Evolutionary conservation across 352 stramenopile species (phyloP).

Genomic region (Globisporangium perplexum): DNA sequence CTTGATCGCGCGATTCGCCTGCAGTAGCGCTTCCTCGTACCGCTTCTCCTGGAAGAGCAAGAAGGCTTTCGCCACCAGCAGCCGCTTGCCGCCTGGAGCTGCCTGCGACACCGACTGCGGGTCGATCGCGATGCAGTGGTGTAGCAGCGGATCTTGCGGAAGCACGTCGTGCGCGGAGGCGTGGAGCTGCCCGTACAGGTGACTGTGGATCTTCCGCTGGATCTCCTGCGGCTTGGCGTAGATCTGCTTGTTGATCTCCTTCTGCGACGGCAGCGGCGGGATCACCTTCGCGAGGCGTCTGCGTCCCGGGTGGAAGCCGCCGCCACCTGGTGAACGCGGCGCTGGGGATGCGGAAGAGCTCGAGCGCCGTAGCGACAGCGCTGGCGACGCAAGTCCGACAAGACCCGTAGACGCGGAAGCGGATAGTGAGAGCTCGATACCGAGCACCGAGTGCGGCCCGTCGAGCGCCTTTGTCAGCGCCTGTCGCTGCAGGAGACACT

Average conservation of each 20-base stretch:
- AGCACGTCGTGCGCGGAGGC: constrained; percentile 31
- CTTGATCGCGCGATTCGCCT: constrained; percentile 47
- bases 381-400: constrained; percentile 5
- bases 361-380: constrained; percentile 1
- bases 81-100: constrained; percentile 25
- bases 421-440: constrained; percentile 26
- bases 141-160: constrained; percentile 55
- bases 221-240: constrained; percentile 66
- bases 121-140: constrained; percentile 61
- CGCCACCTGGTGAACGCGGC: constrained; percentile 4
- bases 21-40: constrained; percentile 44
- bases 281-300: constrained; percentile 35
- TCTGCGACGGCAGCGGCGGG: constrained; percentile 42
- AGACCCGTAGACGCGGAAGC: constrained; percentile 6
- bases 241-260: constrained; percentile 57
- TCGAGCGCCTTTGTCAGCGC: constrained; percentile 31
- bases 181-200: constrained; percentile 49
- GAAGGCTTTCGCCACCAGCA: constrained; percentile 49
- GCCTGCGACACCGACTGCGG: constrained; percentile 22
- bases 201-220: constrained; percentile 49
- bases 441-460: constrained; percentile 55
- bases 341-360: not conserved
- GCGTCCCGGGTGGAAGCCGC: constrained; percentile 7
- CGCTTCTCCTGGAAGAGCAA: constrained; percentile 51
- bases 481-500: constrained; percentile 46